Base-by-base conservation (phyloP, 148 eudicot genomes). In the Silene uniflora region DNA sequence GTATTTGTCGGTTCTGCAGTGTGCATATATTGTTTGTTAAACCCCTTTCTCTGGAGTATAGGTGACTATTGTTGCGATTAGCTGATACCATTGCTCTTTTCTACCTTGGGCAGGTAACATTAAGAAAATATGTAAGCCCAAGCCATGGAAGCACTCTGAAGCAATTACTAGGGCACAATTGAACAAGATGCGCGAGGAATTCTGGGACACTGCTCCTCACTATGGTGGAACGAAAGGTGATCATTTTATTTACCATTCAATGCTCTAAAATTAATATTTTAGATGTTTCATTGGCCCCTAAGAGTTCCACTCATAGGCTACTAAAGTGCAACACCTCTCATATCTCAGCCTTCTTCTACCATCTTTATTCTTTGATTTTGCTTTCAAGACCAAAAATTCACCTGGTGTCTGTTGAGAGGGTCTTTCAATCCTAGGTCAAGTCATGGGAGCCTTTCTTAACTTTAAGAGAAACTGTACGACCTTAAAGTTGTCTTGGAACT, bases 191-290 rank as follows among this genome's bases (percentile, higher is more conserved):
- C 95, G 97, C 68, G 97, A 92, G 67, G 97, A 90, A 76, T 92
- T 92, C 76, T 92, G 97, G 97, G 97, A 90, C 76, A 90, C 97
- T 75, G 92, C 97, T 64, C 97, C 94, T 32, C 97, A 92, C 77
- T 92, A 92, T 80, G 92, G 93, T 72, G 97, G 97, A 54, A 83
- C 81, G 71, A 86, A 83, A 89, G 97, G 97, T 92, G 76, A 27
- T 66, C 49, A 23, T 32, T 29, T 52, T 66, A 52, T 22, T 69
- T 9, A 58, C 8, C 12, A 6, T 4, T 11, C 71, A 39, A 24
- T 12, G 10, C 73, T 56, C 18, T n/a, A 39, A 67, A 27, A 29
- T 75, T 16, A 2, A 63, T n/a, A 1, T 66, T 67, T 11, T 64
- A 58, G 68, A 55, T 59, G 64, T 39, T 39, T 56, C 32, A 10